Conservation (phyloP, 202 grass and related monocot species). For the Setaria italica region DNA sequence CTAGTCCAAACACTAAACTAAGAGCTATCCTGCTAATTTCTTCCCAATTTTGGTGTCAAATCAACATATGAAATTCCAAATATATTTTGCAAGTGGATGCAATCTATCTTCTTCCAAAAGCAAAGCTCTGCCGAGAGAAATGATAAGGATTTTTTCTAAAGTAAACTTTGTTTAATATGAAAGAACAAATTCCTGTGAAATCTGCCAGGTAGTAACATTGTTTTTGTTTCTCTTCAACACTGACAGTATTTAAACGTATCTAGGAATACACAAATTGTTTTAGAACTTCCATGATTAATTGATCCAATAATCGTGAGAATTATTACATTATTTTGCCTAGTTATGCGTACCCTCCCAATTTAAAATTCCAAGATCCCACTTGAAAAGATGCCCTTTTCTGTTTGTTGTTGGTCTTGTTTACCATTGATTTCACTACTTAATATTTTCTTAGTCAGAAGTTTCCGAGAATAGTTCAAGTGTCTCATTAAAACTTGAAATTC, state of each 20-base stretch:
- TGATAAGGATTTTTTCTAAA: neutral
- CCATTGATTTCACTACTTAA: neutral
- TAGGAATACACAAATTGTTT: neutral
- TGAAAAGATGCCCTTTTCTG: slow-evolving; percentile 5
- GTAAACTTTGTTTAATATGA: slow-evolving; percentile 18
- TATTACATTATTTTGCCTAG: slow-evolving; percentile 13
- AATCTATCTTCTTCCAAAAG: slow-evolving; percentile 4
- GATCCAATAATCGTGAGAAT: neutral
- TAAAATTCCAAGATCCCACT: neutral
- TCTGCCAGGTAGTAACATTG: neutral
- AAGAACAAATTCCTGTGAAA: neutral
- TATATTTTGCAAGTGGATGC: neutral
- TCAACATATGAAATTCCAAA: neutral
- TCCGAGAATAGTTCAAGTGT: slow-evolving; percentile 10
- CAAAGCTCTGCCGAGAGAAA: slow-evolving; percentile 22
- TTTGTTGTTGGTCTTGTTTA: slow-evolving; percentile 25
- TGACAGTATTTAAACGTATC: neutral
- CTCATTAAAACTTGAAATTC: slow-evolving; percentile 15
- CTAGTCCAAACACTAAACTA: neutral
- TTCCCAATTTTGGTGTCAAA: neutral
- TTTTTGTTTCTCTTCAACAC: neutral
- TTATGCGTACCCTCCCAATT: neutral
- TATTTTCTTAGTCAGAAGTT: slow-evolving; percentile 1
- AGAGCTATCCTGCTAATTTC: slow-evolving; percentile 13
- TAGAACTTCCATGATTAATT: slow-evolving; percentile 3